Base-by-base conservation (phyloP, 176 grass and related monocot genomes). In the Oryza punctata region DNA sequence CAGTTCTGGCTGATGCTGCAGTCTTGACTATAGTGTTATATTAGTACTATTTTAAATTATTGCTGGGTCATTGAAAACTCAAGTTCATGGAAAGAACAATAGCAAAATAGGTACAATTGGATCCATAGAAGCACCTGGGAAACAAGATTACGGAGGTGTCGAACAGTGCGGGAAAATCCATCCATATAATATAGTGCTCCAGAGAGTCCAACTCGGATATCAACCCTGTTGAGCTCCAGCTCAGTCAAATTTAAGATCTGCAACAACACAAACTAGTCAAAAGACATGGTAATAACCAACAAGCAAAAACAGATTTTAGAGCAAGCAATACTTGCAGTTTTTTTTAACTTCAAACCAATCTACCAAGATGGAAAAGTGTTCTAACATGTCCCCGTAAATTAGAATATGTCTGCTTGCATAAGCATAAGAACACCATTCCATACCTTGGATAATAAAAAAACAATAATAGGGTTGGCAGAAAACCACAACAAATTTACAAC, bases 161-260 rank as follows among this genome's bases (percentile, higher is more conserved):
- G 87, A 82, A 90, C 93, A 2, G 96, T 91, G 77, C 91, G 91
- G 75, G 93, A 95, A 70, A 95, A 98, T 46, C 93, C 96, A 88
- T 98, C 96, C 91, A 98, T 98, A 66, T 92, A 98, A 76, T 96
- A 94, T 19, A 96, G 63, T 87, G 96, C 89, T 79, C 96, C 96
- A 74, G 96, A 94, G 61, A 93, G 80, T 24, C 96, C 93, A 78
- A 98, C 96, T 83, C 83, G 89, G 50, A 95, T 95, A 82, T 98
- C 96, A 32, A 98, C 96, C 78, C 93, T 87, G 80, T 95, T 98
- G 73, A 98, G 96, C 81, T 98, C 96, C 83, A 95, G 59, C 80
- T 98, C 96, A 19, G 96, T 96, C 89, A 98, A 98, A 91, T 98
- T 98, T 71, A 98, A 82, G 78, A 98, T 92, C 96, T 98, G 96